Conservation (phyloP, 176 grass and related monocot genomes). For the Areca catechu region DNA sequence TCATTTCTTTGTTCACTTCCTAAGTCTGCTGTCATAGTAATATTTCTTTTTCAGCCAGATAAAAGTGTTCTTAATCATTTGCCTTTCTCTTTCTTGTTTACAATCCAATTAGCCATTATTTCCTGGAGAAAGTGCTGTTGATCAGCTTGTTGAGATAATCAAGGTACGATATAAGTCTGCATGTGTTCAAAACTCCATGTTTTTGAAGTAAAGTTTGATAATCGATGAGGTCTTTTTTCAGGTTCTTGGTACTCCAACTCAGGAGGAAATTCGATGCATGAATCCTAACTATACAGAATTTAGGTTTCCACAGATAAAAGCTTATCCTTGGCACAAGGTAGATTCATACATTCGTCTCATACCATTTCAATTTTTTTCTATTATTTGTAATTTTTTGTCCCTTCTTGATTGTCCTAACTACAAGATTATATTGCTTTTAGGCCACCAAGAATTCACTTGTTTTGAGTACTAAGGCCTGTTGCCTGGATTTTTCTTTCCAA, state of each 20-base stretch:
- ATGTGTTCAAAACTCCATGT: not conserved
- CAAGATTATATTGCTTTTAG: too few species aligned
- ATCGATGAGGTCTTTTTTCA: slow-evolving; percentile 5
- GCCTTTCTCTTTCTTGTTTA: not conserved
- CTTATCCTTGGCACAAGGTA: slow-evolving; percentile 74
- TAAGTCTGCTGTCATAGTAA: too few species aligned
- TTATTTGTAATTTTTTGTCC: too few species aligned
- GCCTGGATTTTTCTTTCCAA: too few species aligned
- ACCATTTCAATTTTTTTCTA: too few species aligned
- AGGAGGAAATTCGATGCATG: slow-evolving; percentile 72
- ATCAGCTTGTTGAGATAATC: slow-evolving; percentile 77
- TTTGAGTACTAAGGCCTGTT: too few species aligned
- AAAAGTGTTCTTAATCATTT: too few species aligned
- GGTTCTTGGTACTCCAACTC: slow-evolving; percentile 79
- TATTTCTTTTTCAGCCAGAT: too few species aligned
- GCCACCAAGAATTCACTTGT: too few species aligned
- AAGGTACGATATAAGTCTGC: slow-evolving; percentile 25
- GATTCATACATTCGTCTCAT: too few species aligned
- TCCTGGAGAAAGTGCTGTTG: slow-evolving; percentile 70
- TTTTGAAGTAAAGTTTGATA: slow-evolving; percentile 10
- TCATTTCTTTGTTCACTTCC: too few species aligned
- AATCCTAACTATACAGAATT: slow-evolving; percentile 70
- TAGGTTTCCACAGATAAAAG: slow-evolving; percentile 73
- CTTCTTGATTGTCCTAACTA: too few species aligned
- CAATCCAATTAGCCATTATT: slow-evolving; percentile 45